A percentile compares a stretch with the other conserved stretches of the same genome.
Evolutionary conservation across 2,329 filamentous ascomycete genomes (phyloP).

Genomic region (Ceratocystis destructans): DNA sequence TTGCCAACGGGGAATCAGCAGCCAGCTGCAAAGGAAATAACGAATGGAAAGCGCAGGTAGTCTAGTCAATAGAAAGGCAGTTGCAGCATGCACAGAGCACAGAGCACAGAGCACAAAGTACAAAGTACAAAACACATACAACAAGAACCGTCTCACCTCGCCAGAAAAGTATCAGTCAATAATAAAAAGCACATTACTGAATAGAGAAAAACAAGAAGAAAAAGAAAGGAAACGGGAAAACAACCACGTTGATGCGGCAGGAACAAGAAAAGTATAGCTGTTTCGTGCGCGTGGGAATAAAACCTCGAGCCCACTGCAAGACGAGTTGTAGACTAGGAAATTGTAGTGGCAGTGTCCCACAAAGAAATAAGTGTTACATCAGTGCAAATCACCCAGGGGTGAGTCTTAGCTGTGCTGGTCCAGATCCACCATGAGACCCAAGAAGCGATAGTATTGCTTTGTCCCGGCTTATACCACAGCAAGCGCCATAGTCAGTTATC

Average conservation of each 20-base stretch:
- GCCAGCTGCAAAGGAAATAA: conserved; percentile 2
- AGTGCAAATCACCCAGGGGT: background rate
- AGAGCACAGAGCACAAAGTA: no score
- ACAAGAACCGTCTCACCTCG: background rate
- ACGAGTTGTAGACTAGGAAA: background rate
- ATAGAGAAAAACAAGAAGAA: background rate
- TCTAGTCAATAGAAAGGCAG: no score
- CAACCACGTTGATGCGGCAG: background rate
- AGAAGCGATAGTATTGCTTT: background rate
- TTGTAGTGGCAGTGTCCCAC: background rate
- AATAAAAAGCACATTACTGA: background rate
- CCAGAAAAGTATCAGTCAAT: background rate
- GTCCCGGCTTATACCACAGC: background rate
- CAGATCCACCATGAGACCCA: background rate
- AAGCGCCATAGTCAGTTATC: no score
- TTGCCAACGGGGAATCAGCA: background rate
- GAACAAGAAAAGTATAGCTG: background rate
- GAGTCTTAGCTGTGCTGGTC: background rate
- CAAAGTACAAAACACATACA: no score
- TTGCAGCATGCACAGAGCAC: no score
- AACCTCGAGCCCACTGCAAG: background rate
- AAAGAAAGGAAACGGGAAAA: background rate
- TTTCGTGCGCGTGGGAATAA: background rate
- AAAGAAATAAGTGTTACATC: background rate
- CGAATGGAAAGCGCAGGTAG: background rate